A percentile compares a stretch with the other conserved stretches of the same genome.
phyloP scores from a whole-genome alignment of 2,329 filamentous ascomycete species.

The Claviceps capensis region DNA sequence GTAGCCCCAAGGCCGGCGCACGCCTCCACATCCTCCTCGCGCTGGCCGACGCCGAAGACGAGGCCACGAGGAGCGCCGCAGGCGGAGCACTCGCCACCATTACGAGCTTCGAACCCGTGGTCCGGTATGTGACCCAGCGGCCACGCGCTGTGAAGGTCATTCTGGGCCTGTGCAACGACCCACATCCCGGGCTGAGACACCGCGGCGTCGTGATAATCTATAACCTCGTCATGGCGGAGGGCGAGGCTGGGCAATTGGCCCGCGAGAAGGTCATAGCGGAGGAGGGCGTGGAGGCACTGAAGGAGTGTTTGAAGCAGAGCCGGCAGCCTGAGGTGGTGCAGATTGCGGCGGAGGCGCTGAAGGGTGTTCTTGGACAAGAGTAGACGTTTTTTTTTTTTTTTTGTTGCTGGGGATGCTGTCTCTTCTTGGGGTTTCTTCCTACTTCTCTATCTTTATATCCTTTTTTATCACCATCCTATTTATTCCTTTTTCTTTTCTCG shows the following conservation, averaged over 20 bases:
- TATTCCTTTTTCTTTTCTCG: no score
- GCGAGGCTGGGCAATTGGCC: conserved; percentile 48
- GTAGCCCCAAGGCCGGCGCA: conserved; percentile 51
- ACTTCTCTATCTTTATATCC: no score
- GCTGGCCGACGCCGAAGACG: conserved; percentile 73
- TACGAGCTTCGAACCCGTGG: conserved; percentile 62
- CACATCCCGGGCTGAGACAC: conserved; percentile 52
- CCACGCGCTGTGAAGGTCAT: conserved; percentile 63
- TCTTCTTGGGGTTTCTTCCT: background rate
- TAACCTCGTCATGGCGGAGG: conserved; percentile 58
- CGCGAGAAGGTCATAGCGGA: conserved; percentile 45
- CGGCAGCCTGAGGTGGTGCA: conserved; percentile 57
- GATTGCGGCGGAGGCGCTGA: conserved; percentile 58
- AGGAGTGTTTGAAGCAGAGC: conserved; percentile 54
- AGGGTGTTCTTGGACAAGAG: conserved; percentile 41
- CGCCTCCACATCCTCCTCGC: conserved; percentile 76
- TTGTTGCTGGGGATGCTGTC: background rate
- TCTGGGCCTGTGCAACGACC: conserved; percentile 66
- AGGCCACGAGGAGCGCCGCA: conserved; percentile 65
- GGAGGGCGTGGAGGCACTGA: conserved; percentile 54
- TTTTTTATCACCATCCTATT: no score
- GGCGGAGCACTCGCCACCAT: conserved; percentile 80
- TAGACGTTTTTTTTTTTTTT: background rate
- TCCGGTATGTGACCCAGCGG: conserved; percentile 54
- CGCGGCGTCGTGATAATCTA: conserved; percentile 63